Conservation (phyloP, 1,139 yeast species). For the Geotrichum bryndzae region DNA sequence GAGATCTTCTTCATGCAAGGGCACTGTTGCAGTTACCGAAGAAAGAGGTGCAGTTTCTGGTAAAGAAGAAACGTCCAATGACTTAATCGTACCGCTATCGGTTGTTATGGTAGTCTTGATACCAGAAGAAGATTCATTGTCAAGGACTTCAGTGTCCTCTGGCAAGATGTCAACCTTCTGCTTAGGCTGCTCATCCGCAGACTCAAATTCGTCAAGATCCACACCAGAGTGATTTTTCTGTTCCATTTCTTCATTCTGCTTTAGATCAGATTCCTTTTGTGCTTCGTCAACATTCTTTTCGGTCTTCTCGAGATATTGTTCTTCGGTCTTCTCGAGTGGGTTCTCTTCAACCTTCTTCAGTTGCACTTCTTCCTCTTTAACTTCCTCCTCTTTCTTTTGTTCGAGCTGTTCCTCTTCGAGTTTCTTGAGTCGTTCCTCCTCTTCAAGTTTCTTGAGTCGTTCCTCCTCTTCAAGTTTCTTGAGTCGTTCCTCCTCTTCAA, state of each 20-base stretch:
- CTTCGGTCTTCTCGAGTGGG: not conserved
- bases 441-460: not conserved
- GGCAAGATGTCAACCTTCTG: not conserved
- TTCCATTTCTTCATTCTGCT: not conserved
- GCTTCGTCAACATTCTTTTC: slow-evolving; percentile 22
- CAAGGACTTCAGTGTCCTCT: not conserved
- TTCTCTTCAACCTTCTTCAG: not conserved
- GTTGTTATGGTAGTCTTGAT: not conserved
- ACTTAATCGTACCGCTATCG: not conserved
- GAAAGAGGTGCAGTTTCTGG: not conserved
- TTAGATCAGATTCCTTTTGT: not conserved
- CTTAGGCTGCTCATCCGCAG: not conserved
- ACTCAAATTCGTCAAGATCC: not conserved
- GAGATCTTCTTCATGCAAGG: not conserved
- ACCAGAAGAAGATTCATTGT: not conserved
- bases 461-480: slow-evolving; percentile 27
- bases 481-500: not conserved
- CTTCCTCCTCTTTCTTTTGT: not conserved
- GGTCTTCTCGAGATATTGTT: slow-evolving; percentile 39
- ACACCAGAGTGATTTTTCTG: not conserved
- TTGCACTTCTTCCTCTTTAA: slow-evolving; percentile 27
- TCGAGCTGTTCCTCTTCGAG: not conserved
- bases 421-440: not conserved
- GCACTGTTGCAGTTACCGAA: not conserved
- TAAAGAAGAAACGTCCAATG: not conserved